These are phyloP conservation scores for Torrubiella hemipterigena DNA, from an alignment of 2,329 filamentous ascomycete species.

Conservation along the genomic window DNA sequence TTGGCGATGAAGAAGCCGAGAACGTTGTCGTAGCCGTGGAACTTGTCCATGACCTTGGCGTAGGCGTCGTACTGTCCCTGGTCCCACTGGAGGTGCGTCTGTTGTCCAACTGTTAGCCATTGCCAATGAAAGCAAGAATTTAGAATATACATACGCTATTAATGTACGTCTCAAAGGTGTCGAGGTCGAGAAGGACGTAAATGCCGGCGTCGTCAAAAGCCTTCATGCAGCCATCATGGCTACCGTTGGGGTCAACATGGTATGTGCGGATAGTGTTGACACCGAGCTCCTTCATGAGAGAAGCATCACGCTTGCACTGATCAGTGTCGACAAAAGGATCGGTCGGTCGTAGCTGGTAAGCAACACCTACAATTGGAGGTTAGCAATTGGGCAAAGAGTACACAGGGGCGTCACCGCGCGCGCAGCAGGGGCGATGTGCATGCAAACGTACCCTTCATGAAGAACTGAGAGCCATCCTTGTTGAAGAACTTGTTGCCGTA, in stretches of 20 bases:
- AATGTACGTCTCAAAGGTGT: slow-evolving; percentile 61
- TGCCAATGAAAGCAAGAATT: background rate
- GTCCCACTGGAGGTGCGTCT: slow-evolving; percentile 59
- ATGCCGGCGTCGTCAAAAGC: slow-evolving; percentile 71
- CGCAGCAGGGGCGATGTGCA: background rate
- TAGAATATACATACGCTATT: slow-evolving; percentile 34
- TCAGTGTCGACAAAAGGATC: slow-evolving; percentile 67
- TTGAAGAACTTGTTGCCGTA: slow-evolving; percentile 80
- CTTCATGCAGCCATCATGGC: slow-evolving; percentile 73
- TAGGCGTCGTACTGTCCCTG: slow-evolving; percentile 57
- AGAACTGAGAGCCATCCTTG: slow-evolving; percentile 70
- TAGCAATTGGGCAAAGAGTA: slow-evolving; percentile 1
- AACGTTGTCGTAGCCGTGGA: slow-evolving; percentile 66
- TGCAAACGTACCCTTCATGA: slow-evolving; percentile 55
- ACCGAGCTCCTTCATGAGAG: slow-evolving; percentile 68
- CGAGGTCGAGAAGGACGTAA: slow-evolving; percentile 75
- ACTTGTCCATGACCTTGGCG: slow-evolving; percentile 62
- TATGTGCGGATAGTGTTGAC: slow-evolving; percentile 82
- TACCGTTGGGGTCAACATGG: slow-evolving; percentile 59
- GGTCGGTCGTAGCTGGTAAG: slow-evolving; percentile 51
- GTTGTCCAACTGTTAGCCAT: slow-evolving; percentile 4
- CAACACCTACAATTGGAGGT: slow-evolving; percentile 44
- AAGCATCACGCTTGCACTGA: slow-evolving; percentile 66
- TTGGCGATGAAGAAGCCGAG: slow-evolving; percentile 83
- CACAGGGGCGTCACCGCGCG: too few species aligned